These are phyloP conservation scores for Arctostaphylos glauca DNA, from an alignment of 148 eudicot genomes.

Conservation along the genomic window DNA sequence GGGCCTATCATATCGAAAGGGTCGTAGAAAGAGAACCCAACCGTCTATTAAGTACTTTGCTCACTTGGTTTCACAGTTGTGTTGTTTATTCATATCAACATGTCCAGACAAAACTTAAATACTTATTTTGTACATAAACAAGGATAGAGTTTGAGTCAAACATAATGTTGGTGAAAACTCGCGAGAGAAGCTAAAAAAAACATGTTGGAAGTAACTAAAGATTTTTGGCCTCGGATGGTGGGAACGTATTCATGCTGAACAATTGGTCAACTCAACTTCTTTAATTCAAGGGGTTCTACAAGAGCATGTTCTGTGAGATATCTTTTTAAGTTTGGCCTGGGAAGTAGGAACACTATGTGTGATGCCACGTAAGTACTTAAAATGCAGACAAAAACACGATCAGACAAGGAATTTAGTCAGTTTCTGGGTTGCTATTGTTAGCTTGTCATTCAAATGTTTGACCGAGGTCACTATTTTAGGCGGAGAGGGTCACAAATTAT, in stretches of 20 bases:
- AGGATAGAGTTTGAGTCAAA: background rate
- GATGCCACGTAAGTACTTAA: background rate
- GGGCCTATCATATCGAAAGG: no score
- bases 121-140: background rate
- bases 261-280: background rate
- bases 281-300: background rate
- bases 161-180: background rate
- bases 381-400: background rate
- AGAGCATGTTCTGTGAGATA: background rate
- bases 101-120: background rate
- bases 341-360: background rate
- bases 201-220: background rate
- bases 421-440: background rate
- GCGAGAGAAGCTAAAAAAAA: background rate
- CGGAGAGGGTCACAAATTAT: background rate
- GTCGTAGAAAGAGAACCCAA: no score
- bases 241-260: background rate
- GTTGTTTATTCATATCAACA: background rate
- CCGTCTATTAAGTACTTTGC: background rate
- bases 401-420: background rate
- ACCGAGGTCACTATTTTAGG: background rate
- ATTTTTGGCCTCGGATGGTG: background rate
- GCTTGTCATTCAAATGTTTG: background rate
- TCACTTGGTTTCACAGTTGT: no score
- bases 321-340: background rate